Base-by-base conservation (phyloP, 2,329 filamentous ascomycete species). In the Teratosphaeriaceae sp. region DNA sequence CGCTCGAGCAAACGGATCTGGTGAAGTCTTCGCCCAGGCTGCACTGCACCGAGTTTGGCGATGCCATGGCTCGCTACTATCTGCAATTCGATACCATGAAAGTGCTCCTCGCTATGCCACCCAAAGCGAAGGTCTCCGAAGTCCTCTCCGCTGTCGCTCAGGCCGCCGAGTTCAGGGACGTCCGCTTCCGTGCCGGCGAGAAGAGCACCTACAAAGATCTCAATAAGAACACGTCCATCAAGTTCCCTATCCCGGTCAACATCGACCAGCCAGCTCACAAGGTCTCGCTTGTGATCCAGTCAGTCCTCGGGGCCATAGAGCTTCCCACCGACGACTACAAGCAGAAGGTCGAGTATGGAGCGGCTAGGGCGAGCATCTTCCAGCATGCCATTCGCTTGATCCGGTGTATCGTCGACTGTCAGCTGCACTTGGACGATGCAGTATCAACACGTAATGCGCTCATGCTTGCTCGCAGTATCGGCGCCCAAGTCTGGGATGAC, bases 11-110 rank as follows among this genome's bases (percentile, higher is more conserved):
- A 20, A 62, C 69, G 27, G 67, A 73, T 1, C 68, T 92, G 5
- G 69, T 88, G 11, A 71, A 69, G 1, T 62, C 56, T 5, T 48
- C 58, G 9, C 59, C 69, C 0, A 64, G 64, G 3, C 72, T 90
- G 37, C 70, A 65, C 20, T 79, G 78, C 34, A 90, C 85, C 0
- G 78, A 82, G 38, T 86, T 84, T 56, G 87, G 87, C 1, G 74
- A 83, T 43, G 82, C 83, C 3, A 94, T 94, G 87, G 84, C 86
- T 33, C 77, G 79, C 37, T 94, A 90, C 60, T 90, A 87, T 66
- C 70, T 92, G 2, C 78, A 78, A 18, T 89, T 89, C 53, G 75
- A 83, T 27, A 92, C 86, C 0, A 94, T 92, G 85, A 82, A 80
- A 53, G 61, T 71, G 1, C 70, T 94, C 12, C 65, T 90, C 34